Evolutionary conservation across 1,284 basidiomycete species (phyloP).

Genomic region (Phenoliferia sp.): DNA sequence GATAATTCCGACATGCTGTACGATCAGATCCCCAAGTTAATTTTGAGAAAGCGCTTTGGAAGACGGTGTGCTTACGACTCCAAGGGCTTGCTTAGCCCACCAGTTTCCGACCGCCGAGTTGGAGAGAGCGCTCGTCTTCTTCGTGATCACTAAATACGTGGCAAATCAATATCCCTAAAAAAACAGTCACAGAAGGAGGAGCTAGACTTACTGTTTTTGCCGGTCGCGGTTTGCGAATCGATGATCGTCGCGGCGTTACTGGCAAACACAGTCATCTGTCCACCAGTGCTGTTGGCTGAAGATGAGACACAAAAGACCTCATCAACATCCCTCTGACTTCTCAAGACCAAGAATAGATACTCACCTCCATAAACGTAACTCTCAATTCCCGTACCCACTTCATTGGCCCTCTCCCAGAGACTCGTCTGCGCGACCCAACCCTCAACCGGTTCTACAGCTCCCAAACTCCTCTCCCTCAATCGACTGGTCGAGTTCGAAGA

Average conservation of each 20-base stretch:
- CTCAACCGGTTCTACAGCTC: background rate
- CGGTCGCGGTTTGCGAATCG: slow-evolving; percentile 27
- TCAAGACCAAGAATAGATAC: background rate
- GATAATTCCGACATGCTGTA: slow-evolving; percentile 27
- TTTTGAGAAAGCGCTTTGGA: background rate
- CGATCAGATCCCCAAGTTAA: background rate
- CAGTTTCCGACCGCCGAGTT: slow-evolving; percentile 22
- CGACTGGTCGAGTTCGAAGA: slow-evolving; percentile 11
- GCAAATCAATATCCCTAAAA: too few relatives aligned
- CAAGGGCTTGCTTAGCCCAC: slow-evolving; percentile 22
- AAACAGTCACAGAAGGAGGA: background rate
- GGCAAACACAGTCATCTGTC: slow-evolving; percentile 20
- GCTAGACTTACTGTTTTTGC: slow-evolving; percentile 25
- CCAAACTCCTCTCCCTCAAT: too few relatives aligned
- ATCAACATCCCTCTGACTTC: too few relatives aligned
- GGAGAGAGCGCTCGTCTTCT: slow-evolving; percentile 13
- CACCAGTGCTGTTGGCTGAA: slow-evolving; percentile 23
- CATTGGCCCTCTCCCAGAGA: slow-evolving; percentile 17
- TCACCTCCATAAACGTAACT: slow-evolving; percentile 27
- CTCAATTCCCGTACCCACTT: too few relatives aligned
- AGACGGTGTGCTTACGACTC: slow-evolving; percentile 20
- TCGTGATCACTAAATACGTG: slow-evolving; percentile 12
- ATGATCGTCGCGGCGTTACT: slow-evolving; percentile 25
- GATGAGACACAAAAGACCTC: background rate
- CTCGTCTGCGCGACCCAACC: background rate